Evolutionary conservation across 2,329 filamentous ascomycete species (phyloP).

Genomic region (Cercospora sojina): DNA sequence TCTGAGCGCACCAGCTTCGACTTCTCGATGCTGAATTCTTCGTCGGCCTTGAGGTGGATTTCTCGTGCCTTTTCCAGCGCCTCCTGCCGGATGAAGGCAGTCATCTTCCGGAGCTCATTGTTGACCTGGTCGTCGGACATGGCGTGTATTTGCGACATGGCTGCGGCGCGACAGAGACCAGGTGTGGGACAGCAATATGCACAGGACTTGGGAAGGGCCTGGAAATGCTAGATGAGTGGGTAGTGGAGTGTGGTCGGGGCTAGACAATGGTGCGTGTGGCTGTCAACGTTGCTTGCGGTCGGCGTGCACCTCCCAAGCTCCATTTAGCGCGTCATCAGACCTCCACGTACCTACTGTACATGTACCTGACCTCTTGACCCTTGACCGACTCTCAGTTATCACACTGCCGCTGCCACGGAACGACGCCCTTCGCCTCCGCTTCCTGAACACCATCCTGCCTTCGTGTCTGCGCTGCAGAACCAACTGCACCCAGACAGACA

Average conservation of each 20-base stretch:
- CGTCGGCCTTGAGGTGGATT: constrained; percentile 97
- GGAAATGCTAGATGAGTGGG: background rate
- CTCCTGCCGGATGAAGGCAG: constrained; percentile 98
- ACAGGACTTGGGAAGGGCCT: background rate
- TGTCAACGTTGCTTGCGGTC: background rate
- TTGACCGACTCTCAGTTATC: background rate
- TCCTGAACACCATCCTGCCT: background rate
- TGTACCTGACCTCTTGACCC: background rate
- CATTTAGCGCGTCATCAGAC: background rate
- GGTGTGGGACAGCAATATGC: background rate
- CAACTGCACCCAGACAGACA: background rate
- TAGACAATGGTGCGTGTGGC: background rate
- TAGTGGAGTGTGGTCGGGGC: background rate
- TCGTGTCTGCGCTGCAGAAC: background rate
- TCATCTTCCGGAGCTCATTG: constrained; percentile 99
- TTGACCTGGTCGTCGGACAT: constrained; percentile 98
- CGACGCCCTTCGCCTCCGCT: background rate
- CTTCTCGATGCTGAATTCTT: constrained; percentile 99
- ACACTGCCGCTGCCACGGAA: background rate
- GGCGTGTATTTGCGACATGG: constrained; percentile 89
- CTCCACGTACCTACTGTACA: background rate
- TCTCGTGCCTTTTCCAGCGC: constrained; percentile 95
- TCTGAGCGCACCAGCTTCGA: constrained; percentile 97
- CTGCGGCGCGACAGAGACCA: constrained; percentile 38
- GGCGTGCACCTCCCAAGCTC: background rate